These are phyloP conservation scores for Cynanchum wilfordii DNA, from an alignment of 257 asterid species.

Conservation along the genomic window DNA sequence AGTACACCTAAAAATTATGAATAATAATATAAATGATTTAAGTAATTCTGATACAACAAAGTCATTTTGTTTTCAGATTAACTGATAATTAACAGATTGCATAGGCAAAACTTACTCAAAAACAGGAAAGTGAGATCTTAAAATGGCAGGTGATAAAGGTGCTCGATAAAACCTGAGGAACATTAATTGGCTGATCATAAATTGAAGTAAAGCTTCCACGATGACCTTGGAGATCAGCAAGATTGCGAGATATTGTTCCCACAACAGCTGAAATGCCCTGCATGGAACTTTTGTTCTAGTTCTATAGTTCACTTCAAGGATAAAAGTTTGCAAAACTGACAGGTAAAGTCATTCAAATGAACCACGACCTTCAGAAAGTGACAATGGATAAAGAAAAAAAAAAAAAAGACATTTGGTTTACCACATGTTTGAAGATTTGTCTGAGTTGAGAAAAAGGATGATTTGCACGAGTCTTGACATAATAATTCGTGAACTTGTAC, in stretches of 20 bases:
- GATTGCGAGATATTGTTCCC: conserved; percentile 96
- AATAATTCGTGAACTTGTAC: conserved; percentile 83
- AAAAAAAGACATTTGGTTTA: conserved; percentile 18
- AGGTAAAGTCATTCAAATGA: background rate
- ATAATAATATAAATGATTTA: background rate
- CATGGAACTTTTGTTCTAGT: background rate
- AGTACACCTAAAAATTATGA: background rate
- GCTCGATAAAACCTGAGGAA: conserved; percentile 47
- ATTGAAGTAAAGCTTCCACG: conserved; percentile 95
- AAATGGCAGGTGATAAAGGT: conserved; percentile 9
- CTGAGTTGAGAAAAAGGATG: conserved; percentile 99
- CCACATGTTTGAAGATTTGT: conserved; percentile 99
- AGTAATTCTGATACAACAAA: background rate
- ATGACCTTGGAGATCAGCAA: conserved; percentile 86
- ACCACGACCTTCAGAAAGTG: background rate
- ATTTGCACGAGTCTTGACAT: conserved; percentile 93
- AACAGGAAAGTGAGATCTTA: background rate
- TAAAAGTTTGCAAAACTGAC: background rate
- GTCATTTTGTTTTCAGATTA: background rate
- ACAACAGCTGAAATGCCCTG: conserved; percentile 97
- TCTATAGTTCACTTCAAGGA: conserved; percentile 14
- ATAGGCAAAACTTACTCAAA: conserved; percentile 1
- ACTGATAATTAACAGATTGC: background rate
- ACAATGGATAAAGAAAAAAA: background rate
- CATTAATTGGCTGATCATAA: conserved; percentile 71